Conservation (phyloP, 2,329 filamentous ascomycete genomes). For the Microdochium bolleyi region DNA sequence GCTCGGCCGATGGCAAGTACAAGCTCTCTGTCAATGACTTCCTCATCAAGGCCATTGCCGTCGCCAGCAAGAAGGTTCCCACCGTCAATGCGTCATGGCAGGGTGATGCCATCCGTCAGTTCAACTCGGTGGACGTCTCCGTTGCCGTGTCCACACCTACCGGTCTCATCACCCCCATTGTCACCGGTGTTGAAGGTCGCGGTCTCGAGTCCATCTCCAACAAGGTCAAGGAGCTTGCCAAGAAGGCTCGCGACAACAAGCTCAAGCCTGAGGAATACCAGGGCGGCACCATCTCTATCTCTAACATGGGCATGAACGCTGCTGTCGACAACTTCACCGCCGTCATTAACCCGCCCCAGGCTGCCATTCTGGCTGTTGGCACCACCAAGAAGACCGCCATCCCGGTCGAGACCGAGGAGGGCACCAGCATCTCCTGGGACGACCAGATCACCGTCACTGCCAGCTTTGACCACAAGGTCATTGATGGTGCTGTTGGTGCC, state of each 20-base stretch:
- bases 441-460: conserved; percentile 93
- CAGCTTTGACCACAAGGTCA: conserved; percentile 98
- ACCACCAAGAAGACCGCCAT: conserved; percentile 93
- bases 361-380: conserved; percentile 88
- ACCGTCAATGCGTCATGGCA: conserved; percentile 95
- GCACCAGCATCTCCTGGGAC: conserved; percentile 78
- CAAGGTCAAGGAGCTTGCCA: conserved; percentile 92
- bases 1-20: conserved; percentile 82
- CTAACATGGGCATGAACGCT: conserved; percentile 99
- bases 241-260: conserved; percentile 93
- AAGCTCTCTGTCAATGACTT: conserved; percentile 99
- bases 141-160: conserved; percentile 90
- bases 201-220: conserved; percentile 83
- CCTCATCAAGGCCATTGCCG: conserved; percentile 89
- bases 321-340: conserved; percentile 96
- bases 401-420: conserved; percentile 77
- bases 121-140: conserved; percentile 87
- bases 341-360: conserved; percentile 98
- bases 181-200: conserved; percentile 78
- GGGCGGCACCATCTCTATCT: conserved; percentile 97
- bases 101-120: conserved; percentile 83
- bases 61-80: conserved; percentile 88
- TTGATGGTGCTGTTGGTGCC: conserved; percentile 90
- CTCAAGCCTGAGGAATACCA: conserved; percentile 99
- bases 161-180: conserved; percentile 95